Evolutionary conservation across 176 grass and related monocot species (phyloP).

Genomic region (Carex myosuroides): DNA sequence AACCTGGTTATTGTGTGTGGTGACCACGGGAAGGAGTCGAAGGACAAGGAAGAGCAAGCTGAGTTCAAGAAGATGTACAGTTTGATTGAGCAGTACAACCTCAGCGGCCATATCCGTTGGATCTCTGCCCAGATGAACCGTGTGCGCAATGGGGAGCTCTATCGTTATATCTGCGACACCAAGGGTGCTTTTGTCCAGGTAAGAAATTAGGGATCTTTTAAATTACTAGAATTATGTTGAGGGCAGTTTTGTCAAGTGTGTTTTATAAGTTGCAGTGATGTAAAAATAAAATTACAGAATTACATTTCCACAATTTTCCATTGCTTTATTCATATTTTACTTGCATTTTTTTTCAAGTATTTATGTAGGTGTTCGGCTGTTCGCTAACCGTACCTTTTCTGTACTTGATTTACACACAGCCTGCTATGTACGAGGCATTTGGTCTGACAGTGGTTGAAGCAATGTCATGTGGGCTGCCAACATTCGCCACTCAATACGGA

Average conservation of each 20-base stretch:
- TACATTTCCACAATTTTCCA: not conserved
- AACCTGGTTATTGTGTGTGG: slow-evolving; percentile 95
- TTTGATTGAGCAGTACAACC: slow-evolving; percentile 70
- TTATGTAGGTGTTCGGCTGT: not conserved
- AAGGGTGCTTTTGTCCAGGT: slow-evolving; percentile 91
- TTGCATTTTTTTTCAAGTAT: not conserved
- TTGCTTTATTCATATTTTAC: not conserved
- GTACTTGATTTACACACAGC: slow-evolving; percentile 27
- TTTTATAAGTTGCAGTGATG: not conserved
- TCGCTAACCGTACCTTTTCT: not conserved
- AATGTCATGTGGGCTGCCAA: slow-evolving; percentile 91
- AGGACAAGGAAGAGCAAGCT: slow-evolving; percentile 94
- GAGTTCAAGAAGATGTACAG: slow-evolving; percentile 96
- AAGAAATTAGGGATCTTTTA: not conserved
- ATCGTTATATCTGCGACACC: slow-evolving; percentile 91
- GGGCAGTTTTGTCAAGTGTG: not conserved
- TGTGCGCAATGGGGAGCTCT: slow-evolving; percentile 92
- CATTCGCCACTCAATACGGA: slow-evolving; percentile 85
- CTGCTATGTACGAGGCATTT: slow-evolving; percentile 94
- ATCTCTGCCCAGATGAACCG: slow-evolving; percentile 99
- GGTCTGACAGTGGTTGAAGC: slow-evolving; percentile 94
- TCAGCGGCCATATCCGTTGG: slow-evolving; percentile 82
- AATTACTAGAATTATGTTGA: not conserved
- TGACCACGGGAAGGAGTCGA: slow-evolving; percentile 87
- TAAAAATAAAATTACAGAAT: not conserved